Base-by-base conservation (phyloP, 1,284 basidiomycete species). In the Trichosporon ovoides region DNA sequence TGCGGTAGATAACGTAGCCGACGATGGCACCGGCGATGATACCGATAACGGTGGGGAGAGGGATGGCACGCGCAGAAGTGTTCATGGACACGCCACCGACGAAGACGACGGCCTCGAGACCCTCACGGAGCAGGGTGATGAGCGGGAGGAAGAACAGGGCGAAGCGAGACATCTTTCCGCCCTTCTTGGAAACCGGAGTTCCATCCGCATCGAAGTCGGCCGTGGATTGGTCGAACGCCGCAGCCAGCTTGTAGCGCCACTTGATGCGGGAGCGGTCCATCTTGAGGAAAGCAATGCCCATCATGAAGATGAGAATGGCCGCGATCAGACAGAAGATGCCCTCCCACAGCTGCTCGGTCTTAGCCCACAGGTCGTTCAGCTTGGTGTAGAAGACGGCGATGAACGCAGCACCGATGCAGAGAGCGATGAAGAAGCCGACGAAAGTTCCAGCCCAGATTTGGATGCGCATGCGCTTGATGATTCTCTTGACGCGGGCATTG, bases 41-140 rank as follows among this genome's bases (percentile, higher is more conserved):
- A 46, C 91, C 93, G 36, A 87, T 83, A 61, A 96, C 86, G 53
- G 90, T 84, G 7, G 93, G 88, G 52, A 96, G 86, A 1, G 93
- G 93, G 68, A 96, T 94, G 5, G 91, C 84, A 1, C 82, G 83
- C 2, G 88, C 92, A 2, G 84, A 80, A 69, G 89, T 83, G 37
- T 86, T 86, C 46, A 96, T 85, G 2, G 91, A 86, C 40, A 95
- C 92, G 58, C 93, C 92, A 18, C 92, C 89, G 53, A 96, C 91
- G 71, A 96, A 96, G 62, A 97, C 81, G 59, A 96, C 87, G 1
- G 89, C 91, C 76, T 97, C 93, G 65, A 96, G 81, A 70, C 92
- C 93, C 80, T 97, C 93, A 66, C 93, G 86, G 19, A 67, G 53
- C 37, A 97, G 89, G 4, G 92, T 95, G 71, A 96, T 84, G 65